These are phyloP conservation scores for Coemansia sp. DNA, from an alignment of 192 early-diverging fungal genomes.

Conservation along the genomic window DNA sequence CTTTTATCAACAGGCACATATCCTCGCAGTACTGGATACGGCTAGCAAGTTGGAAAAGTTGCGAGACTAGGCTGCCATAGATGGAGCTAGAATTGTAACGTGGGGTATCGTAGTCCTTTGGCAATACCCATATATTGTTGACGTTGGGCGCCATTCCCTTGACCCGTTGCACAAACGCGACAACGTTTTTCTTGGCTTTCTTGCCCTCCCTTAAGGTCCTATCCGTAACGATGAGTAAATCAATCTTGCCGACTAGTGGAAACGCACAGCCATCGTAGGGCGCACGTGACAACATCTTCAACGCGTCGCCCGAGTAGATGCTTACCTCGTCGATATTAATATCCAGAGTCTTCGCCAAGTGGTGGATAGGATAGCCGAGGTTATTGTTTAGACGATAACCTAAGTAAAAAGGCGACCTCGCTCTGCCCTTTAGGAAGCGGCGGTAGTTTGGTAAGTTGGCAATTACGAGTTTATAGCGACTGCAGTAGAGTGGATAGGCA, in stretches of 20 bases:
- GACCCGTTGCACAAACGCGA: background rate
- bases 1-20: too few species aligned
- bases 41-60: background rate
- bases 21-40: background rate
- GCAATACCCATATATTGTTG: background rate
- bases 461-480: too few species aligned
- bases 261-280: background rate
- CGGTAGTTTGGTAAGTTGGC: too few species aligned
- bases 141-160: background rate
- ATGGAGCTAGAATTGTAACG: background rate
- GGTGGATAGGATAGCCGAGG: background rate
- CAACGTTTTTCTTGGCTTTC: background rate
- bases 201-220: too few species aligned
- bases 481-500: too few species aligned
- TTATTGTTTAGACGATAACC: background rate
- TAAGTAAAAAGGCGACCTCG: too few species aligned
- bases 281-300: background rate
- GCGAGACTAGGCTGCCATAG: background rate
- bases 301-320: background rate
- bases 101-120: background rate
- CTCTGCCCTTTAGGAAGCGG: too few species aligned
- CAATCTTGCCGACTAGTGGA: background rate
- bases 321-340: background rate
- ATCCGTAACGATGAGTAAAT: background rate
- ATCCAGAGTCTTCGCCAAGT: background rate